Base-by-base conservation (phyloP, 306 rosid species). In the Senna tora region DNA sequence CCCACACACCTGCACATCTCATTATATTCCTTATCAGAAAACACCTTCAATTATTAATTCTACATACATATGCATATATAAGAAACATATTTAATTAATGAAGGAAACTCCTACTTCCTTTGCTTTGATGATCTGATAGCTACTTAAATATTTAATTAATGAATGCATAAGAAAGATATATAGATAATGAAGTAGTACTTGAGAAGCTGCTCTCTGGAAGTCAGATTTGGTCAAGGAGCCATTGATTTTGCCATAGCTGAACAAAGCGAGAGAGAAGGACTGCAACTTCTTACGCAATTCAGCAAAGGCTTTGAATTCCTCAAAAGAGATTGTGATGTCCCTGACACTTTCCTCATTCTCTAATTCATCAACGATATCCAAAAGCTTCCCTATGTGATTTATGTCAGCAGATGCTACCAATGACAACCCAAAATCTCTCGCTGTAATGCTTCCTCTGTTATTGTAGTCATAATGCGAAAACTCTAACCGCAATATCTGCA, bases 141-240 rank as follows among this genome's bases (percentile, higher is more conserved):
- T n/a, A n/a, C n/a, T n/a, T n/a, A n/a, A n/a, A n/a, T n/a, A n/a
- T n/a, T n/a, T n/a, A n/a, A n/a, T n/a, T n/a, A n/a, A n/a, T n/a
- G n/a, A n/a, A n/a, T n/a, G n/a, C n/a, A n/a, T n/a, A n/a, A n/a
- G n/a, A n/a, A n/a, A n/a, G n/a, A n/a, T n/a, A n/a, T n/a, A n/a
- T n/a, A n/a, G n/a, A n/a, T n/a, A n/a, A n/a, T n/a, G n/a, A n/a
- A n/a, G n/a, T n/a, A n/a, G n/a, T n/a, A n/a, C 96, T 28, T 87
- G 88, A 43, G 91, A 85, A 21, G 96, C 98, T 41, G 96, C 96
- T 76, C 96, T 79, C 69, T 85, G 96, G 72, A 92, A 89, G 80
- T 92, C 96, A 10, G 52, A 19, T 78, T 90, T 90, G 45, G 86
- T 84, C 80, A 92, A 67, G 5, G 34, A 72, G 1, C 96, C 91